These are phyloP conservation scores for Pseudocercospora crystallina DNA, from an alignment of 2,329 filamentous ascomycete species.

Conservation along the genomic window DNA sequence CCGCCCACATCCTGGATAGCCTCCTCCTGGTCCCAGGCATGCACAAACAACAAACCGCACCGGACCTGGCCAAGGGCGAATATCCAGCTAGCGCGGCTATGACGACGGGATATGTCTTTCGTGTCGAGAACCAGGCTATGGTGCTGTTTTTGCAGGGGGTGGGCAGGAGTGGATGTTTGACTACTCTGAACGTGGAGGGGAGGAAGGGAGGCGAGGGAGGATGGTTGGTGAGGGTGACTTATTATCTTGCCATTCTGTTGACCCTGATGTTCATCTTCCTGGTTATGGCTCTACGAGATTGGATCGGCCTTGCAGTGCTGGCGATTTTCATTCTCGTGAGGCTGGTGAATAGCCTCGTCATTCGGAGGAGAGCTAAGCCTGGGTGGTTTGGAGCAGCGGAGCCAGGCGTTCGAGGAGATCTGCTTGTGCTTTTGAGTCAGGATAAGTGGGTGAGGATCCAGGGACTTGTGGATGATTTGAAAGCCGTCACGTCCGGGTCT, in stretches of 20 bases:
- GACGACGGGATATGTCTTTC: conserved; percentile 45
- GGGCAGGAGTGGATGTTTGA: conserved; percentile 29
- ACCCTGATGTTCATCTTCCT: conserved; percentile 7
- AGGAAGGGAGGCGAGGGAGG: neutral
- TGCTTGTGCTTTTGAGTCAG: conserved; percentile 54
- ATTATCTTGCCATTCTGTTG: conserved; percentile 6
- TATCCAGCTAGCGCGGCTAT: conserved; percentile 43
- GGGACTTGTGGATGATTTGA: conserved; percentile 57
- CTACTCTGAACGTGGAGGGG: conserved; percentile 23
- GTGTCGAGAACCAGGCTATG: conserved; percentile 54
- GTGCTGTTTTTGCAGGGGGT: conserved; percentile 48
- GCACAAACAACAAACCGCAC: conserved; percentile 60
- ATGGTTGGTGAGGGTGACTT: too few species aligned
- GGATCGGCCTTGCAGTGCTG: conserved; percentile 52
- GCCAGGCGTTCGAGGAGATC: conserved; percentile 44
- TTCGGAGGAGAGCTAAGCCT: conserved; percentile 49
- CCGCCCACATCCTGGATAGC: conserved; percentile 56
- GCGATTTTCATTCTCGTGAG: conserved; percentile 55
- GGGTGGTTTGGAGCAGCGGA: conserved; percentile 34
- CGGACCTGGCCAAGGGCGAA: conserved; percentile 44
- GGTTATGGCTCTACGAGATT: conserved; percentile 13
- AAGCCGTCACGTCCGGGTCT: conserved; percentile 57
- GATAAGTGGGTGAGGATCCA: conserved; percentile 54
- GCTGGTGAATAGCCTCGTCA: conserved; percentile 56
- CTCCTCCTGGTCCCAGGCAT: conserved; percentile 61